Percentiles rank a stretch among this genome's conserved stretches.
Conservation (phyloP, 768 basidiomycete species). For the Leucogyrophana mollusca region DNA sequence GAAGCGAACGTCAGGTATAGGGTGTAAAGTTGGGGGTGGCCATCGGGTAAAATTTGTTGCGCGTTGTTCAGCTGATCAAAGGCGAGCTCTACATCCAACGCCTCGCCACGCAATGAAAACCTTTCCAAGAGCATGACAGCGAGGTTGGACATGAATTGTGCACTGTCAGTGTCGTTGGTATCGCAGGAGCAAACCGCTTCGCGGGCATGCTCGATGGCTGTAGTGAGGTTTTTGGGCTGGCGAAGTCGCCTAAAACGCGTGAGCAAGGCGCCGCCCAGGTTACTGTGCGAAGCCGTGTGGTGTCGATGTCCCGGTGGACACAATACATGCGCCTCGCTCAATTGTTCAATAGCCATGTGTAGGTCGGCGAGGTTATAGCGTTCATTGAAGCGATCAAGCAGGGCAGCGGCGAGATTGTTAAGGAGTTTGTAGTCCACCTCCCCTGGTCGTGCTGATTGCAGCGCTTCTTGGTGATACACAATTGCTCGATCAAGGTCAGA, state of each 20-base stretch:
- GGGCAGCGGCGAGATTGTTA: slow-evolving; percentile 29
- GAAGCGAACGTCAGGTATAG: neutral
- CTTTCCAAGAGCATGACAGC: slow-evolving; percentile 21
- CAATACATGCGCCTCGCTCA: slow-evolving; percentile 15
- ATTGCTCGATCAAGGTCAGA: slow-evolving; percentile 23
- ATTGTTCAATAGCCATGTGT: slow-evolving; percentile 17
- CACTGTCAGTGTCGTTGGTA: too few species aligned
- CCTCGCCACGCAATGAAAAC: slow-evolving; percentile 13
- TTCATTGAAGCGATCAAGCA: slow-evolving; percentile 27
- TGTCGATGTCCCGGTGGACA: too few species aligned
- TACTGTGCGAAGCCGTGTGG: too few species aligned
- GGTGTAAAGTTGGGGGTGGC: neutral
- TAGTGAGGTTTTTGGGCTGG: slow-evolving; percentile 11
- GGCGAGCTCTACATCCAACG: neutral
- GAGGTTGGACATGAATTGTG: too few species aligned
- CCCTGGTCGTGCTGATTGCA: slow-evolving; percentile 12
- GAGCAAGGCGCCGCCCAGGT: slow-evolving; percentile 29
- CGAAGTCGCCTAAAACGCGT: slow-evolving; percentile 28
- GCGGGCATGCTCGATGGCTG: too few species aligned
- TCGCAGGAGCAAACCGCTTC: too few species aligned
- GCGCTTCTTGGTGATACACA: too few species aligned
- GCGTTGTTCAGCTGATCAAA: neutral
- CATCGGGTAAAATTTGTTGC: neutral
- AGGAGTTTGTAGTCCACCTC: slow-evolving; percentile 15
- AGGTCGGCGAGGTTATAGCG: slow-evolving; percentile 17